These are phyloP conservation scores for Penicillium sp. DNA, from an alignment of 2,329 filamentous ascomycete species.

Conservation along the genomic window DNA sequence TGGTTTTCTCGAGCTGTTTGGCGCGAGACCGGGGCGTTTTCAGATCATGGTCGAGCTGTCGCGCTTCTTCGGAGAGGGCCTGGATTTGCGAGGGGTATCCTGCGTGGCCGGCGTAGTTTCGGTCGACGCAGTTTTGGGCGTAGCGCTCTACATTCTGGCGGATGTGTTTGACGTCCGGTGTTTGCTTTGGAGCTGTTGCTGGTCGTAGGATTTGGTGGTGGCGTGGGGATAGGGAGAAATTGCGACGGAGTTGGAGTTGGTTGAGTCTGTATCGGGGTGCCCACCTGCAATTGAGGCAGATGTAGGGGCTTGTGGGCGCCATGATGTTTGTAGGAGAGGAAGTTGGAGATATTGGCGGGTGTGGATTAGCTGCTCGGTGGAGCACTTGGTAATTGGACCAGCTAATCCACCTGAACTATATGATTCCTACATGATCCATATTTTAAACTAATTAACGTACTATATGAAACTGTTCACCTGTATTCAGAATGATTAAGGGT, in stretches of 20 bases:
- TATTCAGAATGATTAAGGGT: too few species aligned
- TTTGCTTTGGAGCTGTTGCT: constrained; percentile 73
- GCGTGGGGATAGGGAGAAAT: constrained; percentile 17
- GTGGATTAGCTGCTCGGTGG: neutral
- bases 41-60: constrained; percentile 41
- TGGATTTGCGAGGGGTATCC: constrained; percentile 54
- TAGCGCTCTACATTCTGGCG: constrained; percentile 79
- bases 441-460: too few species aligned
- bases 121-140: constrained; percentile 75
- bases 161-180: constrained; percentile 84
- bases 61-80: constrained; percentile 40
- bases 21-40: constrained; percentile 43
- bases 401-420: neutral
- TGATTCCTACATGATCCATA: too few species aligned
- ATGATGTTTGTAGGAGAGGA: constrained; percentile 18
- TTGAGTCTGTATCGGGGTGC: constrained; percentile 11
- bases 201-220: constrained; percentile 50
- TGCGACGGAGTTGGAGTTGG: constrained; percentile 17
- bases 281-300: constrained; percentile 37
- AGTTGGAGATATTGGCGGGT: constrained; percentile 13
- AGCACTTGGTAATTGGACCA: neutral
- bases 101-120: constrained; percentile 69
- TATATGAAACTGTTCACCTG: too few species aligned
- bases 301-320: constrained; percentile 29
- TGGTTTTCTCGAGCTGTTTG: constrained; percentile 45